These are phyloP conservation scores for Silene noctiflora DNA, from an alignment of 179 eudicot genomes.

Conservation along the genomic window DNA sequence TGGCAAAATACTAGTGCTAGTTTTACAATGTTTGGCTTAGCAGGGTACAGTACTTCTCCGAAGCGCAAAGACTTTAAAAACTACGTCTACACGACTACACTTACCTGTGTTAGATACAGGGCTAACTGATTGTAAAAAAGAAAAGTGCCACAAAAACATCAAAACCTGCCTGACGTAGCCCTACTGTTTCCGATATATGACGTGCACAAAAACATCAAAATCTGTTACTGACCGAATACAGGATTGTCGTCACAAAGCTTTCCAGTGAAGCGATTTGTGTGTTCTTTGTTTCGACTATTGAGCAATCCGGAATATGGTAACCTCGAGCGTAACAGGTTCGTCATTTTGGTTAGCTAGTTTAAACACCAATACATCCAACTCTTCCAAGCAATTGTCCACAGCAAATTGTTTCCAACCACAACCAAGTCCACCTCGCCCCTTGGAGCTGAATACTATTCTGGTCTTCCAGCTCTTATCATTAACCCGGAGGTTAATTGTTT, in stretches of 20 bases:
- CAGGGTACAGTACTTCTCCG: background rate
- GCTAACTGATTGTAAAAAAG: background rate
- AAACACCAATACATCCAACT: conserved; percentile 32
- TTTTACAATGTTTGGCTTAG: background rate
- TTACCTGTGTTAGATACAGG: too few species aligned
- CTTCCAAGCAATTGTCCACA: conserved; percentile 29
- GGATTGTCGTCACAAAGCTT: background rate
- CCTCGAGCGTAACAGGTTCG: conserved; percentile 26
- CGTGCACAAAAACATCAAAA: background rate
- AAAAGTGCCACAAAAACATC: background rate
- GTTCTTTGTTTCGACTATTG: background rate
- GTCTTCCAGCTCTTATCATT: conserved; percentile 23
- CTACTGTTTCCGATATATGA: background rate
- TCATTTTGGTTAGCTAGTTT: conserved; percentile 23
- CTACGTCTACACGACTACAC: background rate
- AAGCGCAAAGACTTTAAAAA: background rate
- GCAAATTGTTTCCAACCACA: conserved; percentile 34
- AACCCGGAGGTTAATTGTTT: conserved; percentile 19
- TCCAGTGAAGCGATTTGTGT: background rate
- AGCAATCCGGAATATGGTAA: conserved; percentile 23
- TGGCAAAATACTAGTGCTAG: background rate
- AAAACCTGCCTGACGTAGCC: background rate
- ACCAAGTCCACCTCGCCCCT: conserved; percentile 29
- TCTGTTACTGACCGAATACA: background rate
- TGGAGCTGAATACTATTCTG: conserved; percentile 11